Evolutionary conservation across 2,329 filamentous ascomycete genomes (phyloP).

Genomic region (Aspergillus sp.): DNA sequence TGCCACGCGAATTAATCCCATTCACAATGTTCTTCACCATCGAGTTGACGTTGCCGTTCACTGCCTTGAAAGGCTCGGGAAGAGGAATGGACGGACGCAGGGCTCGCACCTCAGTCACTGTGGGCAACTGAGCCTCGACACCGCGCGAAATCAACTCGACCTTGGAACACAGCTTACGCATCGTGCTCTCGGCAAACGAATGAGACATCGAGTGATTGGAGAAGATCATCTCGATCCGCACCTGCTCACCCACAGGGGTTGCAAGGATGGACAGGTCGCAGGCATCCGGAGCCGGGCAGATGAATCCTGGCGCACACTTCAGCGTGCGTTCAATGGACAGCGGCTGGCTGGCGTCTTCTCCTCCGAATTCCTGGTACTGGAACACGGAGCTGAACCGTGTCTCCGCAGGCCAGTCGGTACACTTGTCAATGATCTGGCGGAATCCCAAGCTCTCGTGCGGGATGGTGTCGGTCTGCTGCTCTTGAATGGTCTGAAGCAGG

Average conservation of each 20-base stretch:
- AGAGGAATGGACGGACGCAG: slow-evolving; percentile 7
- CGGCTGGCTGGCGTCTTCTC: slow-evolving; percentile 10
- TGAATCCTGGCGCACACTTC: slow-evolving; percentile 11
- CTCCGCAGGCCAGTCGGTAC: slow-evolving; percentile 55
- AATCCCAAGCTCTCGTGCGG: slow-evolving; percentile 53
- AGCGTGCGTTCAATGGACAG: slow-evolving; percentile 7
- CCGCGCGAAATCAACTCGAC: slow-evolving; percentile 5
- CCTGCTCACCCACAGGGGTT: slow-evolving; percentile 7
- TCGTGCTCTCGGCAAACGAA: slow-evolving; percentile 7
- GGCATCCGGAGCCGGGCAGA: slow-evolving; percentile 12
- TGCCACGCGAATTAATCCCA: slow-evolving; percentile 7
- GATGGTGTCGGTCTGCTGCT: slow-evolving; percentile 48
- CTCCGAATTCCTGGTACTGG: slow-evolving; percentile 45
- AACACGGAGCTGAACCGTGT: slow-evolving; percentile 55
- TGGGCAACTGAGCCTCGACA: slow-evolving; percentile 2
- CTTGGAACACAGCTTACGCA: slow-evolving; percentile 6
- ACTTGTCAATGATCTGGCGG: slow-evolving; percentile 52
- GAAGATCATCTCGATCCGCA: slow-evolving; percentile 16
- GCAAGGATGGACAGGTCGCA: slow-evolving; percentile 12
- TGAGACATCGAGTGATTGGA: slow-evolving; percentile 8
- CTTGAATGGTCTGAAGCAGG: slow-evolving; percentile 49
- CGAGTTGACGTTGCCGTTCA: slow-evolving; percentile 1
- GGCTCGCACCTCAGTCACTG: not conserved
- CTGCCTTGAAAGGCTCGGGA: not conserved
- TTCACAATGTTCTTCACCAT: slow-evolving; percentile 8